Conservation (phyloP, 2,329 filamentous ascomycete genomes). For the Eutypella sp. region DNA sequence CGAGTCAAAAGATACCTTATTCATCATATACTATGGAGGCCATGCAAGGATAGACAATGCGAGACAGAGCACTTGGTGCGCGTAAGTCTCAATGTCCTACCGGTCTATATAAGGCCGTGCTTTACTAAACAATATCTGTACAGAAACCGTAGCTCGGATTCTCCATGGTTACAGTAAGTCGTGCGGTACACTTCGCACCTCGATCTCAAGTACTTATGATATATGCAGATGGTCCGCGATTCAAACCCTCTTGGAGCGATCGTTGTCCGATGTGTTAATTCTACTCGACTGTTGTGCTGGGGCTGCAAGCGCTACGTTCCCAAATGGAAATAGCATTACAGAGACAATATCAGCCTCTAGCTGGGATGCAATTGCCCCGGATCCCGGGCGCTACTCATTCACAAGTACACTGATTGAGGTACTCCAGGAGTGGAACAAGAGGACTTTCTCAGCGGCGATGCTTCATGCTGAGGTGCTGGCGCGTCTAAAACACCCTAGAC, state of each 20-base stretch:
- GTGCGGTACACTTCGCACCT: too few species aligned
- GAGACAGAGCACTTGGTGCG: conserved; percentile 56
- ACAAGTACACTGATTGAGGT: conserved; percentile 56
- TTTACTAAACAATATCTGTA: background rate
- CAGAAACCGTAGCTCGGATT: conserved; percentile 46
- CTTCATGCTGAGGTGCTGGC: conserved; percentile 56
- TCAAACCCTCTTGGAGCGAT: conserved; percentile 53
- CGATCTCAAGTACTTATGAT: too few species aligned
- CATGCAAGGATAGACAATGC: conserved; percentile 57
- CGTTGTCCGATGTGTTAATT: conserved; percentile 52
- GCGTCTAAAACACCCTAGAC: conserved; percentile 55
- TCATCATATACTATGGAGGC: conserved; percentile 55
- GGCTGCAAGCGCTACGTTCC: conserved; percentile 55
- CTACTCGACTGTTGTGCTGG: conserved; percentile 56
- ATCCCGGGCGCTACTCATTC: conserved; percentile 56
- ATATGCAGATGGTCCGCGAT: conserved; percentile 51
- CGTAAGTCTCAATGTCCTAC: conserved; percentile 34
- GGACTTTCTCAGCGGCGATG: conserved; percentile 55
- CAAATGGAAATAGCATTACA: conserved; percentile 53
- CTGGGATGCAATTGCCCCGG: conserved; percentile 57
- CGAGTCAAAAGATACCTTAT: conserved; percentile 50
- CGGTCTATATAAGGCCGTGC: background rate
- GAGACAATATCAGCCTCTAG: conserved; percentile 59
- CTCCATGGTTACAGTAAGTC: conserved; percentile 52
- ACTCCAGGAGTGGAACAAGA: conserved; percentile 50